Evolutionary conservation across 768 basidiomycete genomes (phyloP).

Genomic region (Porpolomopsis calyptriformis): DNA sequence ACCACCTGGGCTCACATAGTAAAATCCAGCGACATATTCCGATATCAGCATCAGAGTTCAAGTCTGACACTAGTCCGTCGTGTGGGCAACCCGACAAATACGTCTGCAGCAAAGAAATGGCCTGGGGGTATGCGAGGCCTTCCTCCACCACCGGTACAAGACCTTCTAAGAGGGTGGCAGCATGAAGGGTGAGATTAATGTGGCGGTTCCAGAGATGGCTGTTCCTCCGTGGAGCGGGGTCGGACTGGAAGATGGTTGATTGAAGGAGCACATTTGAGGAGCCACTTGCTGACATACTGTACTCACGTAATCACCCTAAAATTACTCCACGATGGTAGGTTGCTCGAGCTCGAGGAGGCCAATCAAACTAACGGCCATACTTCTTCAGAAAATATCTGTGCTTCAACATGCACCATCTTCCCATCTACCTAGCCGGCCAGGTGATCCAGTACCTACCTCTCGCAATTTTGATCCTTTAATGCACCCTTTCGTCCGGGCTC

Average conservation of each 20-base stretch:
- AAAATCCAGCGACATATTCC: conserved; percentile 62
- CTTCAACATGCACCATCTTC: conserved; percentile 71
- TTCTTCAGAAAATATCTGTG: conserved; percentile 77
- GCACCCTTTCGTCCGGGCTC: conserved; percentile 87
- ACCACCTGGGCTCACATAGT: conserved; percentile 44
- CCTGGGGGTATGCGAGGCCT: conserved; percentile 82
- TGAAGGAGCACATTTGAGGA: neutral
- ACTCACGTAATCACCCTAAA: too few species aligned
- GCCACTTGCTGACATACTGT: conserved; percentile 9
- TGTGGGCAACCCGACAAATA: too few species aligned
- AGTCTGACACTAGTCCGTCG: too few species aligned
- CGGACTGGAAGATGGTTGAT: conserved; percentile 7
- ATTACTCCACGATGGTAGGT: neutral
- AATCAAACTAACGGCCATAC: neutral
- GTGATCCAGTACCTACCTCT: conserved; percentile 79
- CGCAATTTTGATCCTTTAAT: conserved; percentile 91
- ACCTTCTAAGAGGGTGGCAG: conserved; percentile 32
- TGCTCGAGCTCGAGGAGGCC: too few species aligned
- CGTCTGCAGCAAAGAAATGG: conserved; percentile 78
- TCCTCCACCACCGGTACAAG: conserved; percentile 62
- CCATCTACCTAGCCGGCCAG: conserved; percentile 64
- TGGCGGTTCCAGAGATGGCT: conserved; percentile 40
- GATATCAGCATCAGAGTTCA: too few species aligned
- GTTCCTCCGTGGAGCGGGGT: neutral
- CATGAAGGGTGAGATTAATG: conserved; percentile 32